Base-by-base conservation (phyloP, 2,329 filamentous ascomycete genomes). In the Orbilia javanica region DNA sequence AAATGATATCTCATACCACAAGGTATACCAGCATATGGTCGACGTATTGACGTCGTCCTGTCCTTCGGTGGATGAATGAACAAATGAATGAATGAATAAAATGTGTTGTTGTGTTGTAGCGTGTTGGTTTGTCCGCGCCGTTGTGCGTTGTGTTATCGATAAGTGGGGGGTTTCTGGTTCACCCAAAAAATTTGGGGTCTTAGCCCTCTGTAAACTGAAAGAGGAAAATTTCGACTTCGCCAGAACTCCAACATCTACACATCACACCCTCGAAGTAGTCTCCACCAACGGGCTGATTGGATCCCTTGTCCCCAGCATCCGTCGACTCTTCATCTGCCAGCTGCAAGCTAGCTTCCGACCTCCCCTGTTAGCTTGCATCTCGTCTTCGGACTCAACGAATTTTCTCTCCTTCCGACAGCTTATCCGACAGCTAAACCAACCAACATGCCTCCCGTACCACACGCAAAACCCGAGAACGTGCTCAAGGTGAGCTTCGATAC, bases 391-490 rank as follows among this genome's bases (percentile, higher is more conserved):
- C 52, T 10, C 27, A 13, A 71, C 36, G 50, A 53, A 63, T 66
- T 44, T 57, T 63, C 36, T 55, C 10, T 64, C 64, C 55, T 36
- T 65, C 72, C 72, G 72, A 66, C 46, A 69, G 57, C 72, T 65
- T 18, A 13, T 29, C 22, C 53, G 42, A 74, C 39, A 63, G 55
- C 39, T 60, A 80, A 73, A 52, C 52, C 67, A 48, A 63, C 64
- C 62, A 90, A 83, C 84, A 91, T 95, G 96, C 93, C 96, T 88
- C 96, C 96, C 85, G 94, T 94, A 87, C 92, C 94, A 82, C 94
- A 98, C 86, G 94, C 96, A 85, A 97, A 97, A 86, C 96, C 96
- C 84, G 96, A 99, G 88, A 99, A 99, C 91, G 94, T 97, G 85
- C 91, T 98, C 85, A 97, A 97, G 86, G 87, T 88, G 83, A 83